phyloP scores from a whole-genome alignment of 306 rosid species.

The Dryas drummondii region DNA sequence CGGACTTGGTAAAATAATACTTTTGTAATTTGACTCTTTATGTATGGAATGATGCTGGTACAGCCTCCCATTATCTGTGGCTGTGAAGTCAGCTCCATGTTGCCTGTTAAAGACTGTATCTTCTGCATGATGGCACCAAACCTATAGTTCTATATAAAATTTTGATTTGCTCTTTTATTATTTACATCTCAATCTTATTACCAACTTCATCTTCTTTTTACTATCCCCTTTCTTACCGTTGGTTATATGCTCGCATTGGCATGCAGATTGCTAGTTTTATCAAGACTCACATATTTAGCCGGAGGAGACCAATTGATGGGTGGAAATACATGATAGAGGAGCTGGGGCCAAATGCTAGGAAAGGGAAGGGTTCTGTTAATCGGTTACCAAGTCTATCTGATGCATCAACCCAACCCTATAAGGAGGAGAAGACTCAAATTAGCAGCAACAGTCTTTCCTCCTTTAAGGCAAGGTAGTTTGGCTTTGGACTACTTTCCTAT shows the following conservation, averaged over 20 bases:
- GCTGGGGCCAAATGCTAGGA: conserved; percentile 92
- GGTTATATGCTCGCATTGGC: conserved; percentile 9
- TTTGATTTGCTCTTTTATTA: not conserved
- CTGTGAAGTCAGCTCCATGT: not conserved
- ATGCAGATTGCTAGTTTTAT: conserved; percentile 94
- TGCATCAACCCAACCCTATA: conserved; percentile 85
- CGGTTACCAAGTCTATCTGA: conserved; percentile 84
- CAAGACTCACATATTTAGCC: conserved; percentile 90
- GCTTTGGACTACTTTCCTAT: not conserved
- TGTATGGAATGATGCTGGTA: not conserved
- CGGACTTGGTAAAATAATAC: not conserved
- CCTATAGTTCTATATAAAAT: not conserved
- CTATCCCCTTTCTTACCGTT: not conserved
- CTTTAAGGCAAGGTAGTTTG: conserved; percentile 45
- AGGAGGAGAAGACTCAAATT: conserved; percentile 58
- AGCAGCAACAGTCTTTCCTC: conserved; percentile 37
- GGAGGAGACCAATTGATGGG: conserved; percentile 92
- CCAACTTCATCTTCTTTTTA: not conserved
- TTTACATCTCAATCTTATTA: not conserved
- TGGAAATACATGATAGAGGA: conserved; percentile 99
- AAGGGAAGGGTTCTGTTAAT: conserved; percentile 84
- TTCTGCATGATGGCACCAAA: not conserved
- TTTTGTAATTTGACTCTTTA: not conserved
- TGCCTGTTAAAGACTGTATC: not conserved
- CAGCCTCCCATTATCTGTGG: not conserved